Evolutionary conservation across 2,329 filamentous ascomycete species (phyloP).

Genomic region (Trichoderma arundinaceum): DNA sequence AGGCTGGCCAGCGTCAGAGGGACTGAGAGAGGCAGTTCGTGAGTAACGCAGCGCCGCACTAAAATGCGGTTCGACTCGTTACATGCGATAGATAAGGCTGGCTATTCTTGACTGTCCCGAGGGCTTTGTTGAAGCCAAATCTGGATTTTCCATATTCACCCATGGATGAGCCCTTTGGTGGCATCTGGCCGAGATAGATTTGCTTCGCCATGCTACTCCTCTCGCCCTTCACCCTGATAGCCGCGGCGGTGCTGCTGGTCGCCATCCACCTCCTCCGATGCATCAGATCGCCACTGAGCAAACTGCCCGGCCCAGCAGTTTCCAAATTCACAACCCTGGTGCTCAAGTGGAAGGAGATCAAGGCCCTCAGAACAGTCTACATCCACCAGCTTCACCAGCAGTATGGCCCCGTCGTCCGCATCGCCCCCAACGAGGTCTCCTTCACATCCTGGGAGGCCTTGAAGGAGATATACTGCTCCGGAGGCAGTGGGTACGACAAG

Average conservation of each 20-base stretch:
- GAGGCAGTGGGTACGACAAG: conserved; percentile 69
- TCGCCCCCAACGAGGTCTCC: conserved; percentile 64
- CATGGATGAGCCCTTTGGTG: background rate
- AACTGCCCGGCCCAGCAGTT: conserved; percentile 55
- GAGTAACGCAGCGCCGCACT: no score
- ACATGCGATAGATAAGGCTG: no score
- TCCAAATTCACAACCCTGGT: conserved; percentile 57
- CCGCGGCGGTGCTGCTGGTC: conserved; percentile 37
- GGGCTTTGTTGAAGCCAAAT: background rate
- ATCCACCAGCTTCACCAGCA: conserved; percentile 60
- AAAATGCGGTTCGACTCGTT: no score
- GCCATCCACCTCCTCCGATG: conserved; percentile 38
- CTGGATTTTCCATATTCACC: background rate
- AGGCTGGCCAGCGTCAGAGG: no score
- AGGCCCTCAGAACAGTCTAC: conserved; percentile 57
- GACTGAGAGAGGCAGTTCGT: no score
- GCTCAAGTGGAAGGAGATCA: conserved; percentile 63
- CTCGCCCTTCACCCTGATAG: conserved; percentile 40
- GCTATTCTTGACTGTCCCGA: background rate
- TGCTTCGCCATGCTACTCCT: conserved; percentile 38
- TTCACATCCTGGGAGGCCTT: conserved; percentile 62
- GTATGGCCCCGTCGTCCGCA: conserved; percentile 63
- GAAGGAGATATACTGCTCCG: conserved; percentile 67
- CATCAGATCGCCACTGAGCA: conserved; percentile 44
- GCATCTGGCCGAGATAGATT: background rate